Evolutionary conservation across 164 flowering plant genomes (phyloP), one percentile per base, ranked within the genome.

Genomic region (Vitis riparia): DNA sequence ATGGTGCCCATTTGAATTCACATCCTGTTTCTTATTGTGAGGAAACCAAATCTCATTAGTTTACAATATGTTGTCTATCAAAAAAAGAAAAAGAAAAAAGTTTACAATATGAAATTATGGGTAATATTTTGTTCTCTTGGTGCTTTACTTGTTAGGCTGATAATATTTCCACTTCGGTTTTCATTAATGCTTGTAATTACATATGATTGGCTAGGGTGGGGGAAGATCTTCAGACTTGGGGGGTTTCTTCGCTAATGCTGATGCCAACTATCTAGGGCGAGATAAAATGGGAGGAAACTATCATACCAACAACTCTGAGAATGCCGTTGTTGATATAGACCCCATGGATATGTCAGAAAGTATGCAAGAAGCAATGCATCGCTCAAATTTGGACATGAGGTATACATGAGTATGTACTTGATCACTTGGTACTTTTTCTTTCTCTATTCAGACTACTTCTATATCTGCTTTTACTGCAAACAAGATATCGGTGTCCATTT

Each of bases 291-390:
- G 85, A 69, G 87, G 79, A 76, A 81, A 69, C 74, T 58, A 72
- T 66, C 74, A 68, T 32, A 55, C 44, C 44, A 73, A 76, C 66
- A 80, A 63, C 62, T 47, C 72, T 59, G 75, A 73, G 69, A 81
- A 59, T 66, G 52, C 78, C 11, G 49, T 76, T 62, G 74, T 55
- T 65, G 92, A 88, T 76, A 67, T 87, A 62, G 98, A 95, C 59
- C 87, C 94, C 5, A 86, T 88, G 89, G 99, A 95, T 70, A 86
- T 91, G 94, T 84, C 96, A 44, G 97, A 88, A 67, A 84, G 98
- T 78, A 89, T 95, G 94, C 98, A 93, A 80, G 98, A 95, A 81
- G 99, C 97, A 32, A 80, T 95, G 98, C 92, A 90, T 60, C 93
- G 94, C 14, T 95, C 98, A 51, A 93, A 88, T 76, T 78, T 95